Evolutionary conservation across 129 eudicot species (phyloP), one percentile per base, ranked within the genome.

Genomic region (Chrysanthemum makinoi): DNA sequence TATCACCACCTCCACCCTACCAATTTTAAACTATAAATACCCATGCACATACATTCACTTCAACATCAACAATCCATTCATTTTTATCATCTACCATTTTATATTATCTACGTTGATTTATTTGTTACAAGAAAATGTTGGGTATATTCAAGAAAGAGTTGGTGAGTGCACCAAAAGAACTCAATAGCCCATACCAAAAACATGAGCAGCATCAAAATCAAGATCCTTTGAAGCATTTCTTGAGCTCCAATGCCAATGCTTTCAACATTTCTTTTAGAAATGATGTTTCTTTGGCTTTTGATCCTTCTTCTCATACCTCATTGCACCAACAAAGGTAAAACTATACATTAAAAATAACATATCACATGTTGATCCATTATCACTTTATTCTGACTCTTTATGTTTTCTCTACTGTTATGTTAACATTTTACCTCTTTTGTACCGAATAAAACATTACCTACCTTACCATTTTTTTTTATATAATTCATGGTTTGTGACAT

Each of bases 131-230:
- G 43, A 73, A 80, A 78, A 92, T 86, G 98, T 89, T 86, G 85
- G 98, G 77, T 69, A 71, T 86, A 50, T 92, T 92, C 88, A 86
- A 81, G 81, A 86, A 92, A 59, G 87, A 79, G 16, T 28, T 89
- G 82, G 85, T 86, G 52, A 81, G 85, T 74, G 86, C 98, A 72
- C 98, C 98, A 77, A 77, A 84, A 79, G 96, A 92, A 72, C 79
- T 92, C 53, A 74, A 84, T 14, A 82, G 97, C 80, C 90, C 92
- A 8, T 70, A 75, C 75, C 39, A 67, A 46, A 20, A 26, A 54
- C 60, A 56, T 12, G 30, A 72, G 44, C 66, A 75, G 16, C 53
- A 84, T 18, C 79, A 85, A 17, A 24, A 28, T 15, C 79, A 80
- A 22, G 80, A 86, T 19, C 72, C 80, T 54, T 62, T 91, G 66